Conservation (phyloP, 768 basidiomycete genomes). For the Suillus luteus region DNA sequence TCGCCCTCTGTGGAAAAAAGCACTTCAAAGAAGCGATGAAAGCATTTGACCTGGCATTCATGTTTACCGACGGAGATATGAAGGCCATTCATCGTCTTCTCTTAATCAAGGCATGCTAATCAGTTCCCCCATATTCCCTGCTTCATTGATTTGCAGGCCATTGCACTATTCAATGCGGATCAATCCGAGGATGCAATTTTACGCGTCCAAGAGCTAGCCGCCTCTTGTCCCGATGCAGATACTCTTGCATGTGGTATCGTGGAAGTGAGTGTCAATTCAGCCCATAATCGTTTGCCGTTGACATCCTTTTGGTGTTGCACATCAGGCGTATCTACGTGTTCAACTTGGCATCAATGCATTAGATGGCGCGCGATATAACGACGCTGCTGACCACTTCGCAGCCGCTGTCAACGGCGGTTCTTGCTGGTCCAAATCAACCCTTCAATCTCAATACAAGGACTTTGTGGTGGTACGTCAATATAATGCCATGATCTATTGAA, state of each 20-base stretch:
- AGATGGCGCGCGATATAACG: neutral
- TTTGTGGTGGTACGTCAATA: neutral
- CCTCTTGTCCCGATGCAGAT: neutral
- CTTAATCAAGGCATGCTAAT: neutral
- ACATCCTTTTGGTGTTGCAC: neutral
- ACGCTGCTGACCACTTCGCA: neutral
- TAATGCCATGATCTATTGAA: neutral
- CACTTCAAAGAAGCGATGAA: neutral
- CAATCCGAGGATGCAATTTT: neutral
- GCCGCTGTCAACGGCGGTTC: neutral
- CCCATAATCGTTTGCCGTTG: neutral
- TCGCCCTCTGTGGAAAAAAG: neutral
- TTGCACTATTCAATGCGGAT: neutral
- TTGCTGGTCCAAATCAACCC: neutral
- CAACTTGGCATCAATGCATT: neutral
- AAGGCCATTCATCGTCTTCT: neutral
- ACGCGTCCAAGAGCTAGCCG: neutral
- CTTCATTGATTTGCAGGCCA: neutral
- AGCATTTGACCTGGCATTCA: neutral
- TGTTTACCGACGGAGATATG: neutral
- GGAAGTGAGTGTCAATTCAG: neutral
- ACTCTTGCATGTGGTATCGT: neutral
- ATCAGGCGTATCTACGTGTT: neutral
- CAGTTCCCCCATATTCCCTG: neutral
- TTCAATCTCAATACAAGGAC: neutral